Percentiles rank a stretch among this genome's conserved stretches.
phyloP scores from a whole-genome alignment of 306 rosid genomes.

The Prunus kanzakura region DNA sequence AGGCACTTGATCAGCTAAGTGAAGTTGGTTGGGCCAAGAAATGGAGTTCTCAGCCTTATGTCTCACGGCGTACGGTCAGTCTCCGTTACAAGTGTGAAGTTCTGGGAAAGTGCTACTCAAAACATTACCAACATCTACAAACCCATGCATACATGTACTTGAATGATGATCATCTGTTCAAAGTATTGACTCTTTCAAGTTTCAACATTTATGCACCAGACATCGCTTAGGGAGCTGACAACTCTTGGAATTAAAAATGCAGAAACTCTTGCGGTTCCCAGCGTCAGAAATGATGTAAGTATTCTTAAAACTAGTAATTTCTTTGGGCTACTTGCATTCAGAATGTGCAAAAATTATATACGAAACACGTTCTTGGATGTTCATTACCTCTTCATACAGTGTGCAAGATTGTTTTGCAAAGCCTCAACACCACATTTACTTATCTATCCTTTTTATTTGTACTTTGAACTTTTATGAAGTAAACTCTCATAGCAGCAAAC shows the following conservation, averaged over 20 bases:
- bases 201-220: slow-evolving; percentile 47
- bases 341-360: background rate
- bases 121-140: slow-evolving; percentile 39
- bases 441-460: background rate
- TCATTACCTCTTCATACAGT: too few relatives aligned
- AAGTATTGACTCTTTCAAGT: slow-evolving; percentile 27
- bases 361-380: too few relatives aligned
- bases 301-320: background rate
- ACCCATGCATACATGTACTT: slow-evolving; percentile 36
- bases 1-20: slow-evolving; percentile 71
- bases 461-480: background rate
- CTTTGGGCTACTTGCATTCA: background rate
- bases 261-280: slow-evolving; percentile 91
- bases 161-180: slow-evolving; percentile 32
- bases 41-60: slow-evolving; percentile 96
- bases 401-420: too few relatives aligned
- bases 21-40: slow-evolving; percentile 91
- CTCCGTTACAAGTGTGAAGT: slow-evolving; percentile 47
- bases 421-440: too few relatives aligned
- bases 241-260: slow-evolving; percentile 84
- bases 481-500: background rate
- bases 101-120: slow-evolving; percentile 41
- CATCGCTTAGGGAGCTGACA: slow-evolving; percentile 81
- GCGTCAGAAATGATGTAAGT: slow-evolving; percentile 92
- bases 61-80: slow-evolving; percentile 96